Percentiles rank a stretch among this genome's conserved stretches.
These are phyloP conservation scores for Tuber umbilicatum DNA, from an alignment of 495 filamentous ascomycete species.

Conservation along the genomic window DNA sequence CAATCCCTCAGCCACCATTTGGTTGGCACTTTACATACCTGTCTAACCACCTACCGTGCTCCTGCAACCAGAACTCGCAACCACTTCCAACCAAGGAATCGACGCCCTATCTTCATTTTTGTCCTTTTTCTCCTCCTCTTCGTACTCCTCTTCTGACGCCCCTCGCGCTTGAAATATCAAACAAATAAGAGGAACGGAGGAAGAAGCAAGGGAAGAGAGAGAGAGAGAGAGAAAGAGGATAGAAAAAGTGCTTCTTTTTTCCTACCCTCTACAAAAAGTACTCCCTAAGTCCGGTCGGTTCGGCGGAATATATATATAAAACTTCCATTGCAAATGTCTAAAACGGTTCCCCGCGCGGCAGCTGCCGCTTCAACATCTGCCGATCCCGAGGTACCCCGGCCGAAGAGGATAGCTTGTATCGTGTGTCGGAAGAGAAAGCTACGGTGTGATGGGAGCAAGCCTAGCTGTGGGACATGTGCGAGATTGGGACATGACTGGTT, in stretches of 20 bases:
- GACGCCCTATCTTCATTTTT: neutral
- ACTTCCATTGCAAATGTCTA: neutral
- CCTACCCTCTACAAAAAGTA: neutral
- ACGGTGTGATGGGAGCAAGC: constrained; percentile 67
- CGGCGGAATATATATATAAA: neutral
- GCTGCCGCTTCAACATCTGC: constrained; percentile 7
- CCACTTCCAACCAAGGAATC: neutral
- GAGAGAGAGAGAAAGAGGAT: neutral
- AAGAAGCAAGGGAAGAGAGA: neutral
- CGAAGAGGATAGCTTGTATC: constrained; percentile 93
- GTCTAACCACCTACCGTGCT: neutral
- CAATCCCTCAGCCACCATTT: neutral
- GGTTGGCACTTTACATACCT: neutral
- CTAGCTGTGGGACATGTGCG: constrained; percentile 88
- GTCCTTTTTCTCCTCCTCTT: neutral
- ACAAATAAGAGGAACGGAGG: neutral
- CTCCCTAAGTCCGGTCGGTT: neutral
- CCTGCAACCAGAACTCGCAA: neutral
- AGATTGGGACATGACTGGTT: constrained; percentile 72
- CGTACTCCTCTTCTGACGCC: neutral
- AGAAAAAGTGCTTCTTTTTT: neutral
- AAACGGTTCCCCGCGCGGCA: constrained; percentile 8
- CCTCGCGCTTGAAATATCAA: neutral
- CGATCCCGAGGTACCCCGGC: constrained; percentile 56
- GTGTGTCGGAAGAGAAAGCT: constrained; percentile 91